Base-by-base conservation (phyloP, 179 eudicot species). In the Heliamphora pulchella region DNA sequence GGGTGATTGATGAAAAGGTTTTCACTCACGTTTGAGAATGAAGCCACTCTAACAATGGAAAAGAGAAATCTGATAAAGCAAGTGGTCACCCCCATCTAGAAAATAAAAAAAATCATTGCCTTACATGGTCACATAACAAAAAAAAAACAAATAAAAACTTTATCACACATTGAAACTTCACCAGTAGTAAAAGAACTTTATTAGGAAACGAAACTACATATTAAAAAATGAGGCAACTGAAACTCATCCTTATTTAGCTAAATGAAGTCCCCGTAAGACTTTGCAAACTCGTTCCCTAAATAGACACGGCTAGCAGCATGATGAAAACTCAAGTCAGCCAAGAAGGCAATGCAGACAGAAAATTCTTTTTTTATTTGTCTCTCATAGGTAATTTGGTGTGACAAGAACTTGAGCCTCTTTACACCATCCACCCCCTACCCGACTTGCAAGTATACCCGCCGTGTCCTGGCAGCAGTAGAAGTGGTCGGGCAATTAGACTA, bases 381-480 rank as follows among this genome's bases (percentile, higher is more conserved):
- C 31, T 31, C 31, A 31, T 31, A 31, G 31, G 31, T 31, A 31
- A 31, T 31, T 31, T 31, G 31, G 31, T 31, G 31, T 31, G 31
- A 31, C 31, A 31, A 31, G 31, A 31, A 31, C 31, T 31, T 31
- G 31, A 31, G 31, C 31, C 31, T 14, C 15, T 18, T 61, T 47
- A 48, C 31, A 73, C 22, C 44, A 74, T 43, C 48, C 55, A 65
- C 47, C 17, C 57, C 67, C 18, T 31, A 51, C 7, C 43, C 9
- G 18, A 80, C 57, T 80, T 63, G 54, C n/a, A 54, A 41, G 0
- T 50, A 57, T 15, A 80, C 71, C 55, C 50, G 39, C 47, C 31
- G 22, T 11, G 55, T 57, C 68, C 22, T 17, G 61, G 66, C 57
- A 79, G 75, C 39, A 31, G 46, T 80, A 31, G 46, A 63, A 5